These are phyloP conservation scores for Cinnamomum micranthum DNA, from an alignment of 164 flowering plant genomes.

Conservation along the genomic window DNA sequence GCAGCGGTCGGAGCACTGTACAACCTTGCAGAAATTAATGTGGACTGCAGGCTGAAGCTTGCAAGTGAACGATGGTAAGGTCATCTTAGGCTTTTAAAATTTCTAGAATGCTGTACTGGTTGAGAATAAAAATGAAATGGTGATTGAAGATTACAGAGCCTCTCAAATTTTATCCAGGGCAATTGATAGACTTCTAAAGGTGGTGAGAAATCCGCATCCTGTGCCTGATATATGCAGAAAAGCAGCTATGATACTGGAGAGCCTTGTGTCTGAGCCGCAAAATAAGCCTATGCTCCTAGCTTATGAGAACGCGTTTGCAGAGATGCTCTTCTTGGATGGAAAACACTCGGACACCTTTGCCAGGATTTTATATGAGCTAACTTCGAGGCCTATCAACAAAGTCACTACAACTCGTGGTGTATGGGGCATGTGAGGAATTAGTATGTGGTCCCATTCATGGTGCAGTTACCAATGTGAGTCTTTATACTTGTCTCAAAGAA, in stretches of 20 bases:
- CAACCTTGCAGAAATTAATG: slow-evolving; percentile 85
- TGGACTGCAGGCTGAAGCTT: slow-evolving; percentile 89
- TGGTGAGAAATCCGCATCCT: slow-evolving; percentile 79
- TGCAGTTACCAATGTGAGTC: no score
- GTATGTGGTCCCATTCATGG: no score
- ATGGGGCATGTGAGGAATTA: slow-evolving; percentile 65
- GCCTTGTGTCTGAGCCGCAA: slow-evolving; percentile 84
- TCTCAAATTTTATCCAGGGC: slow-evolving; percentile 49
- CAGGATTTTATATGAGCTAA: slow-evolving; percentile 80
- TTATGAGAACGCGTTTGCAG: slow-evolving; percentile 88
- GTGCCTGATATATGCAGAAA: slow-evolving; percentile 93
- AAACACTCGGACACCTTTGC: slow-evolving; percentile 86
- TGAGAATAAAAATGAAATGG: not conserved
- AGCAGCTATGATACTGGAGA: slow-evolving; percentile 86
- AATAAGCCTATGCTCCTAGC: slow-evolving; percentile 69
- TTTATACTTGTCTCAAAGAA: no score
- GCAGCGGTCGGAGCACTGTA: slow-evolving; percentile 95
- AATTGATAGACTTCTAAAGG: slow-evolving; percentile 74
- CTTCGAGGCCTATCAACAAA: slow-evolving; percentile 78
- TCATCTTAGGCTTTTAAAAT: not conserved
- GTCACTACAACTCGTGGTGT: slow-evolving; percentile 66
- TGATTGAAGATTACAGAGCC: not conserved
- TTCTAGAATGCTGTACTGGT: not conserved
- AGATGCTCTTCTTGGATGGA: slow-evolving; percentile 71
- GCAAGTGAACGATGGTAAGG: slow-evolving; percentile 91